phyloP scores from a whole-genome alignment of 2,329 filamentous ascomycete species.

The Colletotrichum horii region DNA sequence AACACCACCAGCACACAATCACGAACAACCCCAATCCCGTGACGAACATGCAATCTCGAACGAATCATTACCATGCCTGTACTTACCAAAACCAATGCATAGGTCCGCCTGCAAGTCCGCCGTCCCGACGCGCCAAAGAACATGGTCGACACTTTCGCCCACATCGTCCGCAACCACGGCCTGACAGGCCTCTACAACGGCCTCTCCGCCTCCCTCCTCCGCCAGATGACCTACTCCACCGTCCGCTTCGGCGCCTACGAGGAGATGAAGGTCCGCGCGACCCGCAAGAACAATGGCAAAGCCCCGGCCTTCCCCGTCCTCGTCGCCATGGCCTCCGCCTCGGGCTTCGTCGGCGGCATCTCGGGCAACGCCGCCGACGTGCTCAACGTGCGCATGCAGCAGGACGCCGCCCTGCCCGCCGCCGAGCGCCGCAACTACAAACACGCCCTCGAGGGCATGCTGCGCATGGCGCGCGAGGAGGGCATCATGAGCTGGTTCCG shows the following conservation, averaged over 20 bases:
- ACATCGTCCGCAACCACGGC: slow-evolving; percentile 80
- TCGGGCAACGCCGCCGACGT: slow-evolving; percentile 96
- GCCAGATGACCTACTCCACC: slow-evolving; percentile 95
- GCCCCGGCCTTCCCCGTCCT: slow-evolving; percentile 75
- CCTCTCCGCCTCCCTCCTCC: slow-evolving; percentile 89
- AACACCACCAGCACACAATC: neutral
- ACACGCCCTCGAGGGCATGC: slow-evolving; percentile 84
- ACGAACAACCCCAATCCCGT: neutral
- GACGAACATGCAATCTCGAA: neutral
- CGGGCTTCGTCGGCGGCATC: slow-evolving; percentile 87
- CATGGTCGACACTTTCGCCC: slow-evolving; percentile 85
- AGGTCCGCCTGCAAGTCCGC: slow-evolving; percentile 91
- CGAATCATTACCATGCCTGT: neutral
- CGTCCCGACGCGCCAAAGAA: slow-evolving; percentile 74
- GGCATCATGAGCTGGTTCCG: slow-evolving; percentile 79
- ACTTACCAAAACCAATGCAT: slow-evolving; percentile 5
- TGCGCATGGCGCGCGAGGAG: slow-evolving; percentile 87
- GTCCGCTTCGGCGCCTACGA: slow-evolving; percentile 97
- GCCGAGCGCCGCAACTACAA: slow-evolving; percentile 85
- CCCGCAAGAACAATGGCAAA: slow-evolving; percentile 39
- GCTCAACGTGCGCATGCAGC: slow-evolving; percentile 98
- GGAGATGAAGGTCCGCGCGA: slow-evolving; percentile 78
- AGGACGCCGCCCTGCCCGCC: slow-evolving; percentile 78
- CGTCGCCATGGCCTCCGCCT: slow-evolving; percentile 79
- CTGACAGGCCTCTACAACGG: slow-evolving; percentile 85